Evolutionary conservation across 1,139 yeast genomes (phyloP).

Genomic region (Yamadazyma trypodendri): DNA sequence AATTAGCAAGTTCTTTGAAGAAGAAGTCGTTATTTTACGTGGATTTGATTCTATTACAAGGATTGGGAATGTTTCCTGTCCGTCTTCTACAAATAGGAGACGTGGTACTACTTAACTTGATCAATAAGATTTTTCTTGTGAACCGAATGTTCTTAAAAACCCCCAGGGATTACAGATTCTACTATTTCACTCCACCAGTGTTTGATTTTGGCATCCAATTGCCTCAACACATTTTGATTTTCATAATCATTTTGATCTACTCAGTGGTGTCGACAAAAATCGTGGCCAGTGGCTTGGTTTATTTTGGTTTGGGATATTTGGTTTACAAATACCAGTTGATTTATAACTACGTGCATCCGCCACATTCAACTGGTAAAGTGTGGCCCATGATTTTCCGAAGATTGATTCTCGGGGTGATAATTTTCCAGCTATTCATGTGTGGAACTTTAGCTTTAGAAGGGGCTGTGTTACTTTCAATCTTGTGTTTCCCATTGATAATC

Average conservation of each 20-base stretch:
- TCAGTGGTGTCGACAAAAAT: conserved; percentile 68
- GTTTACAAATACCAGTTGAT: conserved; percentile 67
- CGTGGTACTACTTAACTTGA: conserved; percentile 42
- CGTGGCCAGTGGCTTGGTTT: conserved; percentile 59
- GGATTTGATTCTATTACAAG: conserved; percentile 69
- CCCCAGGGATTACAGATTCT: conserved; percentile 59
- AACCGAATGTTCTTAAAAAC: conserved; percentile 48
- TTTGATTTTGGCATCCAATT: conserved; percentile 65
- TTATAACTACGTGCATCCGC: conserved; percentile 68
- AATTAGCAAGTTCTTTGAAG: conserved; percentile 67
- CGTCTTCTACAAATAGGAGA: conserved; percentile 58
- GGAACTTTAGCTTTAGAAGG: conserved; percentile 68
- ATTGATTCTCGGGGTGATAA: conserved; percentile 56
- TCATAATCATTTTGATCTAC: conserved; percentile 61
- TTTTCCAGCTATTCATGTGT: conserved; percentile 66
- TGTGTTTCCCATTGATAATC: conserved; percentile 53
- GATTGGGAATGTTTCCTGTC: conserved; percentile 76
- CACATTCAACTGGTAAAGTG: conserved; percentile 69
- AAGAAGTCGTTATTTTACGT: conserved; percentile 71
- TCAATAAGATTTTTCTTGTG: conserved; percentile 62
- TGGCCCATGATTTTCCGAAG: conserved; percentile 70
- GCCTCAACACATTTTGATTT: conserved; percentile 64
- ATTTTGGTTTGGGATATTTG: conserved; percentile 59
- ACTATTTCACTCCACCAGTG: conserved; percentile 64
- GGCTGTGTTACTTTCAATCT: conserved; percentile 51